Evolutionary conservation across 2,329 filamentous ascomycete species (phyloP), one percentile per base, ranked within the genome.

Genomic region (Diaporthe helianthi): DNA sequence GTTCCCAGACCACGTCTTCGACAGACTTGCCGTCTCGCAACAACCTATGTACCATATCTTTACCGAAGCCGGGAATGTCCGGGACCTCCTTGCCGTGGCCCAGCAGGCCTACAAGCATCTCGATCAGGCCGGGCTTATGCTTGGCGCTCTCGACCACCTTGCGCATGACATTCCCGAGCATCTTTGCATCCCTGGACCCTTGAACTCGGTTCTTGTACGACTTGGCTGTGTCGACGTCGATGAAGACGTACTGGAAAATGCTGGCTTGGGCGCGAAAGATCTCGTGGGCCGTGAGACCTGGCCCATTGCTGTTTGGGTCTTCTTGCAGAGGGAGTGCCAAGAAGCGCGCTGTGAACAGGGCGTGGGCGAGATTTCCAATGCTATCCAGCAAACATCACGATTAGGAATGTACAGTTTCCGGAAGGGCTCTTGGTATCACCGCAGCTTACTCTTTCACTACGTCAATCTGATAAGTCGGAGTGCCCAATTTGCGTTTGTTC

Each of bases 201-300:
- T 58, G 9, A 4, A 58, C 53, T 22, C 33, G 53, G 22, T 58
- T 36, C 53, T 58, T 58, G 33, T 58, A 58, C 15, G 53, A 58
- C 8, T 58, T 58, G 2, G 53, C 53, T 8, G 53, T 26, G 33
- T 58, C 53, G 2, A 58, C n/a, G 22, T 58, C 53, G 22, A 58
- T 22, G 53, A 58, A 58, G 22, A 58, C 33, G 15, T 58, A 58
- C 53, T 58, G 53, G 4, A 58, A 58, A 17, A 58, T n/a, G 53
- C 33, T 58, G 15, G 33, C 2, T 24, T 41, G 53, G 13, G 53
- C 53, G 7, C 38, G 22, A 22, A 38, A 58, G 53, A 58, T 58
- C 22, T 58, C 53, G 15, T 26, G 33, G n/a, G 53, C 53, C 4
- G 53, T 41, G 8, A 58, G 33, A 7, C 53, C 53, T 15, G 53